phyloP scores from a whole-genome alignment of 495 filamentous ascomycete genomes.

The Hyaloscypha finlandica region DNA sequence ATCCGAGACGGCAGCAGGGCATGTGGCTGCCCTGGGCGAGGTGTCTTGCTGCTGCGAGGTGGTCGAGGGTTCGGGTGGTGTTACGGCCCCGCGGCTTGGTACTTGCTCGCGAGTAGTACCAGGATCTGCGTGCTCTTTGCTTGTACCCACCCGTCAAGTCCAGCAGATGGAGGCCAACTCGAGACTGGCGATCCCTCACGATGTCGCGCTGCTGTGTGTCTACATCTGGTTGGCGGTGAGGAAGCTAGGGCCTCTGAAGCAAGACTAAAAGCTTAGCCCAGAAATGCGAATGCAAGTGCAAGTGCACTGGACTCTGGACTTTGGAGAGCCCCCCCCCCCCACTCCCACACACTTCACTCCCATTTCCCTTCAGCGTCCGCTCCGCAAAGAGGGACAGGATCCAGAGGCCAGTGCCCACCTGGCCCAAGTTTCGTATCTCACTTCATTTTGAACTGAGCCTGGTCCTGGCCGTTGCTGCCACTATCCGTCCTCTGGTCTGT shows the following conservation, averaged over 20 bases:
- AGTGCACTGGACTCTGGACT: not conserved
- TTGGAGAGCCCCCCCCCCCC: not conserved
- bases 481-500: not conserved
- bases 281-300: not conserved
- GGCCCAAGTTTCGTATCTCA: not conserved
- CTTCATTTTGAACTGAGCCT: not conserved
- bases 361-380: not conserved
- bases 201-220: not conserved
- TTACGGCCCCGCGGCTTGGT: not conserved
- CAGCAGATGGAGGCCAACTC: not conserved
- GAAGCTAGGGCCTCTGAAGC: not conserved
- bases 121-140: not conserved
- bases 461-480: constrained; percentile 6
- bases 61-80: too few relatives aligned
- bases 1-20: constrained; percentile 8
- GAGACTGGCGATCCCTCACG: not conserved
- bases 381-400: not conserved
- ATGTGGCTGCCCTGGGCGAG: constrained; percentile 1
- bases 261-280: not conserved
- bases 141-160: not conserved
- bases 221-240: not conserved
- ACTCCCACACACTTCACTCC: not conserved
- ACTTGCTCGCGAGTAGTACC: not conserved
- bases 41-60: too few relatives aligned
- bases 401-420: not conserved